A percentile compares a stretch with the other conserved stretches of the same genome.
Conservation (phyloP, 2,329 filamentous ascomycete species). For the Apiospora marii region DNA sequence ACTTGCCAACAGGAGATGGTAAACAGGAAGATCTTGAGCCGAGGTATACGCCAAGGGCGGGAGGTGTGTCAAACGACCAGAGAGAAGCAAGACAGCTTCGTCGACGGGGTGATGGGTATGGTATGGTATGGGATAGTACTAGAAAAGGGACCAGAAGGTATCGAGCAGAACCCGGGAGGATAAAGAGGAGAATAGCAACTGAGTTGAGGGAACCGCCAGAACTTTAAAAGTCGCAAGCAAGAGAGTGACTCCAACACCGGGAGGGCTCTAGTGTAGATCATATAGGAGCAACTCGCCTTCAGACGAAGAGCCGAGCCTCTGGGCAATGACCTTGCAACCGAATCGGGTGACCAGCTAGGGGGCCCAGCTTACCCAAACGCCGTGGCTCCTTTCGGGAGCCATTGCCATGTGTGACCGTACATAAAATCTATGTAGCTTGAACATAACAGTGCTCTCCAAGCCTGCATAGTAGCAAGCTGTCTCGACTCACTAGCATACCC, state of each 20-base stretch:
- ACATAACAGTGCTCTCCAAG: not conserved
- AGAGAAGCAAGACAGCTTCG: not conserved
- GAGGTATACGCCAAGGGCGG: not conserved
- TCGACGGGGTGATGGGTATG: not conserved
- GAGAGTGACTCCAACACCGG: not conserved
- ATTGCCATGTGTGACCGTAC: not conserved
- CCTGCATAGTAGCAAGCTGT: not conserved
- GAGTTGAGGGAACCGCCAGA: constrained; percentile 2
- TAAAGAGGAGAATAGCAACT: not conserved
- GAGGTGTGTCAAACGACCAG: not conserved
- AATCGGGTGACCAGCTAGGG: constrained; percentile 19
- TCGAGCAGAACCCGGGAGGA: not conserved
- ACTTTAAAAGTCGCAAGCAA: constrained; percentile 3
- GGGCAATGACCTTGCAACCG: constrained; percentile 19
- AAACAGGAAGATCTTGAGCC: not conserved
- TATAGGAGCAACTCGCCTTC: not conserved
- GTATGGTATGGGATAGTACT: not conserved
- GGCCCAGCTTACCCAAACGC: not conserved
- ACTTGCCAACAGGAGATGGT: not conserved
- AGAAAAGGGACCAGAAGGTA: not conserved
- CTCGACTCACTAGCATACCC: not conserved
- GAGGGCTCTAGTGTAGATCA: constrained; percentile 2
- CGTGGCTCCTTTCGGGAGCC: not conserved
- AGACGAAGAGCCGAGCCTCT: constrained; percentile 18
- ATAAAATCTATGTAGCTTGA: not conserved